Conservation (phyloP, 2,329 filamentous ascomycete genomes). For the Neopestalotiopsis sp. region DNA sequence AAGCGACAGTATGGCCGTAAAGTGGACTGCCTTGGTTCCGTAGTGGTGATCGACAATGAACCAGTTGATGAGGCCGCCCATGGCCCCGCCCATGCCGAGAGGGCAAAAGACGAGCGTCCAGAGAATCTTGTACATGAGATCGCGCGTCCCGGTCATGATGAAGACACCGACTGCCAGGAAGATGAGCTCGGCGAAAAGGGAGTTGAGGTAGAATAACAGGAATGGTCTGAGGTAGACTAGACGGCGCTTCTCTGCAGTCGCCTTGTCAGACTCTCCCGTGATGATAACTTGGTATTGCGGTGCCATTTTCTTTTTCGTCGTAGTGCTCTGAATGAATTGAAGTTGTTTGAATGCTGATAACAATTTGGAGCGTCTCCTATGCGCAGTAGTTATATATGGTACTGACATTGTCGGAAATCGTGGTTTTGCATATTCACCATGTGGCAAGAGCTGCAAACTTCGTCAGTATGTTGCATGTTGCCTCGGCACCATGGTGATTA, state of each 20-base stretch:
- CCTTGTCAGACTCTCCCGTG: background rate
- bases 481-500: too few relatives aligned
- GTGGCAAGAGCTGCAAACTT: too few relatives aligned
- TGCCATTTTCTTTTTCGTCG: background rate
- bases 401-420: too few relatives aligned
- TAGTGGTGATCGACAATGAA: background rate
- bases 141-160: background rate
- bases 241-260: background rate
- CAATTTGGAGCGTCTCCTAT: too few relatives aligned
- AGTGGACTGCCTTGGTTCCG: background rate
- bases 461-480: too few relatives aligned
- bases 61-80: background rate
- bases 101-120: constrained; percentile 2
- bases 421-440: too few relatives aligned
- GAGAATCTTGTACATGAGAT: background rate
- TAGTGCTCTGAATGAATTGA: background rate
- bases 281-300: background rate
- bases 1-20: background rate
- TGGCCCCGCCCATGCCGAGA: constrained; percentile 2
- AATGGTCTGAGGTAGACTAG: background rate
- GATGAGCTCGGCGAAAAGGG: background rate
- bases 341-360: too few relatives aligned
- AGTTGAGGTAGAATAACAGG: background rate
- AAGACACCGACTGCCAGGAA: background rate
- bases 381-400: too few relatives aligned